phyloP scores from a whole-genome alignment of 2,329 filamentous ascomycete species.

The Cadophora sp. region DNA sequence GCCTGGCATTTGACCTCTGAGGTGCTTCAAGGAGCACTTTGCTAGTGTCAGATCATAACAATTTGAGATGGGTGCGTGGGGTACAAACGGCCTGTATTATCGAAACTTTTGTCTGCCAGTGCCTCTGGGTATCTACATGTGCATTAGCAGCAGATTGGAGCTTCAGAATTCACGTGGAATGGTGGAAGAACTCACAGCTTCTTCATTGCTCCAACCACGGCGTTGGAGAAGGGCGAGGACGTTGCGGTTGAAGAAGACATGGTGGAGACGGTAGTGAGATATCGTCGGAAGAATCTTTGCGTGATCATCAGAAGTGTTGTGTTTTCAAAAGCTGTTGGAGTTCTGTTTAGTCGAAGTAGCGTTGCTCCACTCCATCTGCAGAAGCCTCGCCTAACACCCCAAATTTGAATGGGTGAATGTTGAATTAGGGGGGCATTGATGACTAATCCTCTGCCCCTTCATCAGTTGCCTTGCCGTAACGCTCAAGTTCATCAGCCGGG shows the following conservation, averaged over 20 bases:
- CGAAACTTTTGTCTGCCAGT: conserved; percentile 88
- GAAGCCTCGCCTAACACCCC: not conserved
- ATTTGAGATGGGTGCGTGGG: no score
- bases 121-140: conserved; percentile 81
- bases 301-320: conserved; percentile 30
- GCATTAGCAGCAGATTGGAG: not conserved
- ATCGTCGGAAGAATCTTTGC: conserved; percentile 27
- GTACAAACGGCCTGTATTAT: conserved; percentile 85
- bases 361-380: not conserved
- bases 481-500: not conserved
- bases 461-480: not conserved
- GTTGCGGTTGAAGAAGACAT: conserved; percentile 36
- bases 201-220: conserved; percentile 80
- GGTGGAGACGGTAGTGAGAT: conserved; percentile 23
- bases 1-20: conserved; percentile 56
- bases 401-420: not conserved
- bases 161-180: not conserved
- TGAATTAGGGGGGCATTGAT: no score
- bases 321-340: conserved; percentile 3
- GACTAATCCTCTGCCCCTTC: not conserved
- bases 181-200: conserved; percentile 66
- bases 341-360: not conserved
- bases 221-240: conserved; percentile 58
- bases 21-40: conserved; percentile 74
- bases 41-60: conserved; percentile 24